phyloP scores from a whole-genome alignment of 2,329 filamentous ascomycete genomes.

The Grosmannia serpens region DNA sequence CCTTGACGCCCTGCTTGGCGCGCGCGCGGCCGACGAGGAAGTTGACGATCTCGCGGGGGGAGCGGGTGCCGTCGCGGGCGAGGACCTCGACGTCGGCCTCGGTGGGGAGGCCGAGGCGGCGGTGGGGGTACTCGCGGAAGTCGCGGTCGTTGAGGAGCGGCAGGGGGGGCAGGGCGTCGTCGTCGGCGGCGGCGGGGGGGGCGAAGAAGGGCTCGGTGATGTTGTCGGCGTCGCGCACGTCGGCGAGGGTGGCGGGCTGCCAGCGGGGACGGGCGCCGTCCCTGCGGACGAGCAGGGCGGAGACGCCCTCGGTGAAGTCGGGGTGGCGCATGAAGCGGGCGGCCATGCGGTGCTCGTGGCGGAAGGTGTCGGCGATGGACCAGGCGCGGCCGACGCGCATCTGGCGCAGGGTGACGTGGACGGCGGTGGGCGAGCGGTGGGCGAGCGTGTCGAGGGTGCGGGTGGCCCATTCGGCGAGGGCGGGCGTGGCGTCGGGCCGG shows the following conservation, averaged over 20 bases:
- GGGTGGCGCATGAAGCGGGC: constrained; percentile 78
- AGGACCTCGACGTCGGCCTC: constrained; percentile 48
- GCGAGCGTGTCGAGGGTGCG: constrained; percentile 66
- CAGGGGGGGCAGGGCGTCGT: constrained; percentile 33
- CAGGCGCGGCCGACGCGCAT: constrained; percentile 66
- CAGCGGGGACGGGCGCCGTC: constrained; percentile 50
- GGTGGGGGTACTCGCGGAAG: constrained; percentile 65
- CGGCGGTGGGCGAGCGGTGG: constrained; percentile 71
- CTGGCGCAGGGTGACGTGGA: constrained; percentile 75
- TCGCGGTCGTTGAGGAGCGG: constrained; percentile 49
- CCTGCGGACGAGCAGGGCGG: constrained; percentile 64
- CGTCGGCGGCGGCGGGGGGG: constrained; percentile 23
- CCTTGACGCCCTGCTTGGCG: constrained; percentile 56
- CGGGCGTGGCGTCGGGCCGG: constrained; percentile 40
- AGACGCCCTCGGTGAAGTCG: constrained; percentile 90
- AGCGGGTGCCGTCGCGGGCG: constrained; percentile 27
- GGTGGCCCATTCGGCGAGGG: constrained; percentile 64
- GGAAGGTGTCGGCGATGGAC: constrained; percentile 77
- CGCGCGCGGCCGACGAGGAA: constrained; percentile 48
- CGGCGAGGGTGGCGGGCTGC: constrained; percentile 62
- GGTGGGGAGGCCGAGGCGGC: constrained; percentile 57
- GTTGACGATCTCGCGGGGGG: constrained; percentile 47
- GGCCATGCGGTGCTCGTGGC: constrained; percentile 75
- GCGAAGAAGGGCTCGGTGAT: constrained; percentile 60
- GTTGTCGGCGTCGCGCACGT: constrained; percentile 42